phyloP scores from a whole-genome alignment of 148 eudicot genomes.

The Oxyria digyna region DNA sequence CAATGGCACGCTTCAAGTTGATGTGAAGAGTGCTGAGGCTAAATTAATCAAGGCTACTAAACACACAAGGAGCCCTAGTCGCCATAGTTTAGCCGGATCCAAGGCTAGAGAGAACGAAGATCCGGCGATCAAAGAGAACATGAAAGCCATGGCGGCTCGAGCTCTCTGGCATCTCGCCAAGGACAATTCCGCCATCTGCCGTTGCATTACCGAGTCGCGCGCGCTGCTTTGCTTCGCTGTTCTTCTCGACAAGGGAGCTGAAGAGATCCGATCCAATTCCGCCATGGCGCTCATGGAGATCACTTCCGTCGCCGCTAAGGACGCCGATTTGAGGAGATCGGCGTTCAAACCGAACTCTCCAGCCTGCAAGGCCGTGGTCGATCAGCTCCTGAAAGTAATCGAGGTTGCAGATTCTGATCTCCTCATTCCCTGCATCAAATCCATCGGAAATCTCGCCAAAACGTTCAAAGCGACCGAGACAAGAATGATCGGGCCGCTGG shows the following conservation, averaged over 20 bases:
- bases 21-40: not conserved
- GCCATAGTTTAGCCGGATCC: constrained; percentile 21
- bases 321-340: constrained; percentile 68
- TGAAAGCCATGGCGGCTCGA: constrained; percentile 88
- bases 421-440: constrained; percentile 57
- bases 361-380: constrained; percentile 81
- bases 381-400: constrained; percentile 51
- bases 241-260: constrained; percentile 61
- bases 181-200: constrained; percentile 61
- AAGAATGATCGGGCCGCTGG: constrained; percentile 73
- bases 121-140: constrained; percentile 49
- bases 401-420: constrained; percentile 50
- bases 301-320: constrained; percentile 81
- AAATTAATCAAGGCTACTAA: not conserved
- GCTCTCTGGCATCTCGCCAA: constrained; percentile 71
- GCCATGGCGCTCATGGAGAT: constrained; percentile 95
- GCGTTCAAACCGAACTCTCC: constrained; percentile 91
- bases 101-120: constrained; percentile 62
- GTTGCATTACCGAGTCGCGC: constrained; percentile 72
- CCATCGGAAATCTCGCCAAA: constrained; percentile 73
- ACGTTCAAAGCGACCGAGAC: constrained; percentile 88
- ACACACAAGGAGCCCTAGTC: constrained; percentile 2
- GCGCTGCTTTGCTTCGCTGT: constrained; percentile 80
- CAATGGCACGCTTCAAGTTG: not conserved
- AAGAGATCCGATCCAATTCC: constrained; percentile 59